Evolutionary conservation across 495 filamentous ascomycete genomes (phyloP), one percentile per base, ranked within the genome.

Genomic region (Talaromyces liani): DNA sequence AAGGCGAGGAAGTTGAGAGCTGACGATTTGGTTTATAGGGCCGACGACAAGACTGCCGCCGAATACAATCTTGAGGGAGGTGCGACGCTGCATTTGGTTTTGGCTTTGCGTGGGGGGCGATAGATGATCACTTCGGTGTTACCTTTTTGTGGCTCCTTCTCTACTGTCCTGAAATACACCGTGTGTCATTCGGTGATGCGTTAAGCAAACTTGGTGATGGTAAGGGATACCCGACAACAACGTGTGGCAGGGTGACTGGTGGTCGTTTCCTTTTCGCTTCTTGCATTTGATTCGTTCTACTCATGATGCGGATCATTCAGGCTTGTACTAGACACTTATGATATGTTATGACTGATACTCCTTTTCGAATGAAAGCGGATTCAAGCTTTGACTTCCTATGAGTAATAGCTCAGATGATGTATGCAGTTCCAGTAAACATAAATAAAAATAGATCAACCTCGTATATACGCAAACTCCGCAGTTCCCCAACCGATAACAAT

Each of bases 61-160:
- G 92, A 96, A 72, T 97, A 97, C 72, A 83, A 83, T 58, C 90
- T 98, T 45, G 91, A 95, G 74, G 92, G 92, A 61, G 95, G 94
- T 22, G 90, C 91, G 24, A 98, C 93, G 39, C 83, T 98, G 67
- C 94, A 98, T 83, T 80, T 98, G 67, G 94, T 98, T 60, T 84
- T 98, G 64, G 95, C 94, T 63, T 85, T 98, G 49, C 83, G 94
- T 67, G 94, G 94, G 34, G 94, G 92, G 22, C 14, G 33, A 49
- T 49, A 49, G 45, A 49, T 49, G 45, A 20, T 49, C 1, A 49
- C 18, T 7, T 49, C 16, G n/a, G n/a, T 12, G 16, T 45, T 36
- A 36, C 33, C 33, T 36, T 36, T 5, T 34, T 6, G 27, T 29
- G 22, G 22, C 22, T 24, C 22, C 22, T 6, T 3, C 5, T 31